Evolutionary conservation across 2,329 filamentous ascomycete species (phyloP).

Genomic region (Nigrospora oryzae): DNA sequence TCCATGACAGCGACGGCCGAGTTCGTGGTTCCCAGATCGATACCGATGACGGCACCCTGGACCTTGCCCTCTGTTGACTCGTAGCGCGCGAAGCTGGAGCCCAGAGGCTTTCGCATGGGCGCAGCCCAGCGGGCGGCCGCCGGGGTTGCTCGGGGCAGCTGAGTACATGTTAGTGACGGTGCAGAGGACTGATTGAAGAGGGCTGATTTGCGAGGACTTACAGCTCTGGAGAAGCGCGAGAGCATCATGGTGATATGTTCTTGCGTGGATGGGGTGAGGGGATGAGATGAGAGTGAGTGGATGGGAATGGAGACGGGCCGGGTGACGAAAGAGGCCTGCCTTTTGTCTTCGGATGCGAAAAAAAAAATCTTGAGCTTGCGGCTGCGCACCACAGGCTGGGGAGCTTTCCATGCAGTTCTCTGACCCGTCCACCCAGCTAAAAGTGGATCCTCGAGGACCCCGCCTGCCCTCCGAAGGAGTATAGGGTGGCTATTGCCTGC

Average conservation of each 20-base stretch:
- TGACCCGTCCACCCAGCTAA: no score
- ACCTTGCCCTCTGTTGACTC: constrained; percentile 80
- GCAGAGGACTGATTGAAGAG: not conserved
- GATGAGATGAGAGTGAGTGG: constrained; percentile 25
- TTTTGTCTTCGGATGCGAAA: no score
- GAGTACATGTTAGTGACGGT: constrained; percentile 7
- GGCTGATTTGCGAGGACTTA: constrained; percentile 41
- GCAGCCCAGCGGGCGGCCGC: constrained; percentile 59
- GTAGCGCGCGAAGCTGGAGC: constrained; percentile 68
- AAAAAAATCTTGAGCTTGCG: no score
- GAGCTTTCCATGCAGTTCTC: no score
- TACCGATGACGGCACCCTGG: constrained; percentile 93
- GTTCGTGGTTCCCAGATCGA: constrained; percentile 97
- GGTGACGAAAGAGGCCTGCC: no score
- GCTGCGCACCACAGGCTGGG: no score
- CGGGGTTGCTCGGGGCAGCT: constrained; percentile 73
- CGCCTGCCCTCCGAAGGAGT: no score
- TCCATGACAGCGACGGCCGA: constrained; percentile 97
- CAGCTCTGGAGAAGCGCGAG: constrained; percentile 65
- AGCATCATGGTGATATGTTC: constrained; percentile 54
- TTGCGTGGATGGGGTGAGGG: constrained; percentile 17
- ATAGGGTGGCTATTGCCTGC: no score
- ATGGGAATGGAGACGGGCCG: constrained; percentile 2
- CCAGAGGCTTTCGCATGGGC: constrained; percentile 60
- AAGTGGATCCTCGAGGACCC: no score